These are phyloP conservation scores for Coemansia sp. DNA, from an alignment of 192 early-diverging fungal genomes.

Conservation along the genomic window DNA sequence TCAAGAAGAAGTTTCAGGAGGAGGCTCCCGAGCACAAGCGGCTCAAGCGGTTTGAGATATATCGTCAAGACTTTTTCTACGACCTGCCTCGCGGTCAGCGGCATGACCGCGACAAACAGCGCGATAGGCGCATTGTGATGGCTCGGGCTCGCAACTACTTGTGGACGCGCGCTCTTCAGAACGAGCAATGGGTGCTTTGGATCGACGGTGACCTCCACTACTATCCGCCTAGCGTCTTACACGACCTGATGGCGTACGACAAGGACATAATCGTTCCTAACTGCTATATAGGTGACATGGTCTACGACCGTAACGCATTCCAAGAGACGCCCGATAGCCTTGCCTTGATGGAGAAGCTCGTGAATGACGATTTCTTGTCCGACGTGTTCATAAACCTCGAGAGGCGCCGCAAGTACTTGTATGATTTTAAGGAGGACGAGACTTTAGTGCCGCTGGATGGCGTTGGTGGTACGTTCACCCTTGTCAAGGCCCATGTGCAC, in stretches of 20 bases:
- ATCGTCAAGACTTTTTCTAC: conserved; percentile 60
- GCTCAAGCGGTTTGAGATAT: conserved; percentile 59
- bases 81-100: conserved; percentile 54
- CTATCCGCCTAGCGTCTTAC: conserved; percentile 61
- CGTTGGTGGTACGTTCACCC: conserved; percentile 66
- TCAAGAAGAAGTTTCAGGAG: conserved; percentile 40
- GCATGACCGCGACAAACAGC: conserved; percentile 60
- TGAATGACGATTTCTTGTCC: conserved; percentile 36
- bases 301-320: conserved; percentile 72
- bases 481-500: conserved; percentile 66
- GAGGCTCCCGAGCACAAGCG: conserved; percentile 41
- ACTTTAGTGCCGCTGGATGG: conserved; percentile 60
- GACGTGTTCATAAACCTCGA: conserved; percentile 1
- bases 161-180: conserved; percentile 56
- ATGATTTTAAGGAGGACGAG: conserved; percentile 36
- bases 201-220: conserved; percentile 68
- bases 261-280: conserved; percentile 71
- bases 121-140: conserved; percentile 58
- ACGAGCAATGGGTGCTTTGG: conserved; percentile 74
- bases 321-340: conserved; percentile 60
- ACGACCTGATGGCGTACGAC: conserved; percentile 61
- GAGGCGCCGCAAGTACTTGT: conserved; percentile 41
- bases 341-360: conserved; percentile 37
- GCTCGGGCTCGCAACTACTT: conserved; percentile 63
- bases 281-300: conserved; percentile 48